Evolutionary conservation across 2,329 filamentous ascomycete genomes (phyloP).

Genomic region (Chaetomium globosum): DNA sequence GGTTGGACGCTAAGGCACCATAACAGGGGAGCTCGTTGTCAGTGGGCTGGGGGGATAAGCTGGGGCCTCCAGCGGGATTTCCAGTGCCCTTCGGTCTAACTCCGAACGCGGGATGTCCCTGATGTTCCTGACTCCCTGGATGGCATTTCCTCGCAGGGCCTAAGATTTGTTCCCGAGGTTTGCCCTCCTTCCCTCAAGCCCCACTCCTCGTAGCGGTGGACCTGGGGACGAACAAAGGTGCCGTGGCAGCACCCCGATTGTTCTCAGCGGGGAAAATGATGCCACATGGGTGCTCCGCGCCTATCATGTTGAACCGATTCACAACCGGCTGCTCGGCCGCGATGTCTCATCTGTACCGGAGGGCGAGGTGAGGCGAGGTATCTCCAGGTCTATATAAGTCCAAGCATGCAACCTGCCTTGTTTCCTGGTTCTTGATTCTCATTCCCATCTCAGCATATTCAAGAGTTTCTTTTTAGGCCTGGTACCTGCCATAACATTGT

Average conservation of each 20-base stretch:
- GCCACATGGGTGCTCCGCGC: constrained; percentile 29
- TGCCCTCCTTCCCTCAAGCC: constrained; percentile 31
- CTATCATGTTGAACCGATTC: constrained; percentile 34
- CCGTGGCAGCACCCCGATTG: constrained; percentile 36
- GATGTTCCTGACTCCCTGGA: not conserved
- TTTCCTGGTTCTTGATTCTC: constrained; percentile 10
- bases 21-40: not conserved
- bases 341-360: constrained; percentile 14
- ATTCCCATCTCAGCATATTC: constrained; percentile 2
- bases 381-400: constrained; percentile 31
- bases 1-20: too few species aligned
- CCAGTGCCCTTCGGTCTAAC: not conserved
- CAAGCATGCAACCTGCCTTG: constrained; percentile 14
- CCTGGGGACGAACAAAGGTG: constrained; percentile 34
- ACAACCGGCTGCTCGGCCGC: constrained; percentile 20
- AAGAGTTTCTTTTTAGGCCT: not conserved
- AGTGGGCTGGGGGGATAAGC: too few species aligned
- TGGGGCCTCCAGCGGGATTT: not conserved
- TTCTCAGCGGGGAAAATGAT: constrained; percentile 38
- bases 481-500: not conserved
- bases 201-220: constrained; percentile 36
- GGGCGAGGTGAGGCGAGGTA: constrained; percentile 14
- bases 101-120: constrained; percentile 6
- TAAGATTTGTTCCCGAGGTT: constrained; percentile 39
- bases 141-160: constrained; percentile 32